Evolutionary conservation across 306 rosid species (phyloP).

Genomic region (Gastrolobium bilobum): DNA sequence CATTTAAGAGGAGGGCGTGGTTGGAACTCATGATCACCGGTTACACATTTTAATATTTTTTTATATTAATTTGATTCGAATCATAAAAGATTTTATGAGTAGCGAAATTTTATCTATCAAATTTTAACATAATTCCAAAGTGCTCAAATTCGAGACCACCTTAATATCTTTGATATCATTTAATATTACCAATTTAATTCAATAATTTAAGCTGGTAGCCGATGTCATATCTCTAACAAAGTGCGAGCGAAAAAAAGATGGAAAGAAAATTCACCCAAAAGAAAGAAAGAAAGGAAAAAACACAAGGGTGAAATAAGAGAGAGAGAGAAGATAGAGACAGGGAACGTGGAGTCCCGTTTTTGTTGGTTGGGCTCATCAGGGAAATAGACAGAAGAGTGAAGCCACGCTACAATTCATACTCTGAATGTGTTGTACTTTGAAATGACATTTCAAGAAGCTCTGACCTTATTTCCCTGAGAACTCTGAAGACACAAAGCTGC

Average conservation of each 20-base stretch:
- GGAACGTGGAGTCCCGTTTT: slow-evolving; percentile 53
- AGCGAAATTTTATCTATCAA: no score
- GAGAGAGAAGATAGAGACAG: slow-evolving; percentile 20
- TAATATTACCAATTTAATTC: no score
- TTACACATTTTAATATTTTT: no score
- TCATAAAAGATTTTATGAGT: no score
- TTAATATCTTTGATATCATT: no score
- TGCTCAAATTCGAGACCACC: no score
- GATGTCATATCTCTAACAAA: no score
- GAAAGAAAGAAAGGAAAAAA: not conserved
- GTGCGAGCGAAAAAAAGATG: not conserved
- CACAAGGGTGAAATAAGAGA: not conserved
- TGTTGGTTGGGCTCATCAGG: slow-evolving; percentile 51
- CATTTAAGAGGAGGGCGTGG: no score
- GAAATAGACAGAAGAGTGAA: slow-evolving; percentile 40
- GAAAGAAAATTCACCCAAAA: not conserved
- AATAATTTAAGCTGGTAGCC: no score
- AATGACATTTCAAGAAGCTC: slow-evolving; percentile 66
- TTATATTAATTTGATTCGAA: no score
- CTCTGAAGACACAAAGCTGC: slow-evolving; percentile 54
- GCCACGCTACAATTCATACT: slow-evolving; percentile 57
- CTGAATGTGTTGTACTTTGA: slow-evolving; percentile 65
- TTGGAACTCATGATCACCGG: no score
- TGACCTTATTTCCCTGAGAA: slow-evolving; percentile 22
- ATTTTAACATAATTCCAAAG: no score